Base-by-base conservation (phyloP, 179 eudicot genomes). In the Camellia oleifera region DNA sequence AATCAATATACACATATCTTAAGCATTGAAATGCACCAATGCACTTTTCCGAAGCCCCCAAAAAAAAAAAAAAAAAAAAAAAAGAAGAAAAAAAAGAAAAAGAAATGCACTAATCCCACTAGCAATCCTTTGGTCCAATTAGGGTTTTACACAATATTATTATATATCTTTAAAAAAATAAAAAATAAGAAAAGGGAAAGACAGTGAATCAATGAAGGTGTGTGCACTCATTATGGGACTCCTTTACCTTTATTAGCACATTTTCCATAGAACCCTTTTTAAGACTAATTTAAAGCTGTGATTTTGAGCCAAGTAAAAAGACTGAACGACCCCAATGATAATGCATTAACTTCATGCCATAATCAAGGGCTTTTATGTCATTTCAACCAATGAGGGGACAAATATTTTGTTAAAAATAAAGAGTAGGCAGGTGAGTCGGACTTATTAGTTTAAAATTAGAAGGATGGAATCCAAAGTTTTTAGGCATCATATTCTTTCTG, bases 381-480 rank as follows among this genome's bases (percentile, higher is more conserved):
- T 26, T 54, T 26, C 32, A 62, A 75, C 14, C 14, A 10, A 44
- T 4, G 68, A 75, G 7, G 53, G 78, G 68, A 42, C 40, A 26
- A 56, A 13, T 13, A 74, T 20, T 73, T 23, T 10, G 11, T 12
- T 10, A 5, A 40, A 62, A 42, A 3, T 9, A 32, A 58, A 20
- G 26, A 52, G 7, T 53, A 15, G 44, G 10, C 14, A 54, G 3
- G 0, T 50, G 12, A n/a, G 26, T 3, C 40, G 50, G 13, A 7
- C 40, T 18, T 5, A 7, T 20, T 48, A 48, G 6, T 71, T 71
- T n/a, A 71, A 71, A 71, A 17, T 71, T 48, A 18, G 57, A 75
- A 62, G 42, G 69, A 61, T 46, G 69, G 69, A 75, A 76, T 76
- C 78, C 78, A 45, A 58, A 46, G 78, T 48, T 62, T 80, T 64